phyloP scores from a whole-genome alignment of 805 yeast genomes.

The Yarrowia sp. region DNA sequence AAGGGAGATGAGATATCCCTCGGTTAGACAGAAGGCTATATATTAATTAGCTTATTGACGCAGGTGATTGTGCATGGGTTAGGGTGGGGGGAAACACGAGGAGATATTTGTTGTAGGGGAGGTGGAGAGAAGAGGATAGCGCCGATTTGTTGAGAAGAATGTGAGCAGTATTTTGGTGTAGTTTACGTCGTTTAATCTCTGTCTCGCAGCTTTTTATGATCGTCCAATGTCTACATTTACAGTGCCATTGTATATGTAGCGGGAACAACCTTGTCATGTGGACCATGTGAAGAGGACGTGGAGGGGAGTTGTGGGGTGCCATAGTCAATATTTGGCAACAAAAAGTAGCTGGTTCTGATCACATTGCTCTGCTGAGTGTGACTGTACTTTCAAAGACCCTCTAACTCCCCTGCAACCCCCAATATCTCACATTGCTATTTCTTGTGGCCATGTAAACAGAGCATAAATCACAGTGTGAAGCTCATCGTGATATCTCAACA shows the following conservation, averaged over 20 bases:
- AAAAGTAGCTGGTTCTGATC: too few species aligned
- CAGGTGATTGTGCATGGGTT: conserved; percentile 30
- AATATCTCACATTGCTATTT: conserved; percentile 1
- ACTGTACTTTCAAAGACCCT: neutral
- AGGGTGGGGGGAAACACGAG: neutral
- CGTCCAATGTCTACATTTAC: neutral
- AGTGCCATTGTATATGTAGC: conserved; percentile 8
- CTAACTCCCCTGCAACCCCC: neutral
- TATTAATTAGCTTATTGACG: conserved; percentile 22
- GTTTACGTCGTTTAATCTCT: too few species aligned
- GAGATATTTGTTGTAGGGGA: too few species aligned
- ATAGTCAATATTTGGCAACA: too few species aligned
- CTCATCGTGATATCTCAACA: neutral
- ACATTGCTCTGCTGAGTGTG: neutral
- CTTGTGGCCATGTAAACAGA: neutral
- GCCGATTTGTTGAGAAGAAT: too few species aligned
- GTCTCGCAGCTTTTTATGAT: too few species aligned
- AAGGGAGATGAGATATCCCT: neutral
- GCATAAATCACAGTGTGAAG: too few species aligned
- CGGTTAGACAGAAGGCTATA: conserved; percentile 3
- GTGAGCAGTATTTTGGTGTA: too few species aligned
- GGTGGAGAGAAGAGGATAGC: too few species aligned
- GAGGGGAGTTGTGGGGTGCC: too few species aligned
- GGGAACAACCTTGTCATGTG: conserved; percentile 17
- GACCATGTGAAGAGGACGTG: neutral